Conservation (phyloP, 495 filamentous ascomycete genomes). For the Patellaria atrata region DNA sequence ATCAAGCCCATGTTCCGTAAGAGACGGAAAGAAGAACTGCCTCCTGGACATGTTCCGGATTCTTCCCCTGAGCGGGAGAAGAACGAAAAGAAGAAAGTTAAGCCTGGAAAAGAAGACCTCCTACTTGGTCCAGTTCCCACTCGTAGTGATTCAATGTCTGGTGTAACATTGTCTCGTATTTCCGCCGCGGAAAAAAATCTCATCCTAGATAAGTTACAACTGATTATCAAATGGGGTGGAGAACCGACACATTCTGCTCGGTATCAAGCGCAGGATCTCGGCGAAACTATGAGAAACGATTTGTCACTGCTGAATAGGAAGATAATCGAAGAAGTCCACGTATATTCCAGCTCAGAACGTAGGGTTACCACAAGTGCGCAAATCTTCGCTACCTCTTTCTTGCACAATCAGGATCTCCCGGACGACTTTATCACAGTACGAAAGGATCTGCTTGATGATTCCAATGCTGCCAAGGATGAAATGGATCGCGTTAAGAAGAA, state of each 20-base stretch:
- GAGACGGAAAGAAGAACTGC: slow-evolving; percentile 45
- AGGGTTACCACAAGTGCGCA: slow-evolving; percentile 90
- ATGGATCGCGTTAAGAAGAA: slow-evolving; percentile 99
- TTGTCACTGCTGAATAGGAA: slow-evolving; percentile 85
- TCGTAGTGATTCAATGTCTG: slow-evolving; percentile 70
- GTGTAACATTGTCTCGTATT: slow-evolving; percentile 74
- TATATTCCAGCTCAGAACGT: slow-evolving; percentile 89
- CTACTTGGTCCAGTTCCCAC: slow-evolving; percentile 15
- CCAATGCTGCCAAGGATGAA: slow-evolving; percentile 97
- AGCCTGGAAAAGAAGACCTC: slow-evolving; percentile 23
- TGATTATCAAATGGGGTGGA: slow-evolving; percentile 98
- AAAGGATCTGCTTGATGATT: slow-evolving; percentile 92
- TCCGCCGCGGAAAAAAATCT: slow-evolving; percentile 81
- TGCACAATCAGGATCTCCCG: slow-evolving; percentile 71
- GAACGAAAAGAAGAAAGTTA: slow-evolving; percentile 6
- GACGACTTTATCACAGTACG: slow-evolving; percentile 73
- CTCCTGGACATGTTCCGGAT: slow-evolving; percentile 16
- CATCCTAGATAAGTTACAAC: slow-evolving; percentile 83
- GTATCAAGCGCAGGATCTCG: slow-evolving; percentile 88
- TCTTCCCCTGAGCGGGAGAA: slow-evolving; percentile 12
- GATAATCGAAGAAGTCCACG: slow-evolving; percentile 72
- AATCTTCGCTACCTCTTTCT: slow-evolving; percentile 87
- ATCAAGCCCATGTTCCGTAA: slow-evolving; percentile 98
- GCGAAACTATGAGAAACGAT: slow-evolving; percentile 90
- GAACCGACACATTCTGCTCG: slow-evolving; percentile 95